Conservation (phyloP, 2,329 filamentous ascomycete genomes). For the Phoma sp. region DNA sequence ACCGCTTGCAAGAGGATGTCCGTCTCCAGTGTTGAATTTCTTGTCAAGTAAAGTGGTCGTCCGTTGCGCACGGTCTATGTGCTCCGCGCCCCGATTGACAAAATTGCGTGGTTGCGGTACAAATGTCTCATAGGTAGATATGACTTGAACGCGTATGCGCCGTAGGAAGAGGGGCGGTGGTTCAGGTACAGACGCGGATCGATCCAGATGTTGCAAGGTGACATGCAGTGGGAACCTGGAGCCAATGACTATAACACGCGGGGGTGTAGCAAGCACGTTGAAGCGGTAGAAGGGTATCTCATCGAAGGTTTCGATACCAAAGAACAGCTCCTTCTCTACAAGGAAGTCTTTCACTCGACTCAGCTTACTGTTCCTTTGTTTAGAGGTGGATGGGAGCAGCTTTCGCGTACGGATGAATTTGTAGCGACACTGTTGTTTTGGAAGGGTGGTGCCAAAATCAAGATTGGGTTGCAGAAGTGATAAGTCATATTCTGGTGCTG, state of each 20-base stretch:
- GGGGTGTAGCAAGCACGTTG: constrained; percentile 28
- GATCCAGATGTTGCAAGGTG: constrained; percentile 31
- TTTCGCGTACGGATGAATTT: constrained; percentile 34
- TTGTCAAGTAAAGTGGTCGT: constrained; percentile 25
- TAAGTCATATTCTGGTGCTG: constrained; percentile 24
- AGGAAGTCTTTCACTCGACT: constrained; percentile 29
- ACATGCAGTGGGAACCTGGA: constrained; percentile 22
- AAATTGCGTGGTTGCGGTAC: constrained; percentile 18
- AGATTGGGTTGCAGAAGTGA: constrained; percentile 23
- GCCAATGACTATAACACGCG: constrained; percentile 29
- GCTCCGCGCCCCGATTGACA: constrained; percentile 8
- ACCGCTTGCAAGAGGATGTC: constrained; percentile 24
- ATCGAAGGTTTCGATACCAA: constrained; percentile 24
- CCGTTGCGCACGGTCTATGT: constrained; percentile 12
- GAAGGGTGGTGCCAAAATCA: constrained; percentile 20
- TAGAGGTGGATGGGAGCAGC: constrained; percentile 25
- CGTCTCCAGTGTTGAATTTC: constrained; percentile 22
- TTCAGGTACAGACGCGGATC: constrained; percentile 29
- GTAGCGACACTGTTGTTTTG: constrained; percentile 26
- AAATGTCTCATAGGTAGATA: constrained; percentile 20
- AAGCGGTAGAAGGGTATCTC: constrained; percentile 33
- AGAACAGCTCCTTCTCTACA: constrained; percentile 30
- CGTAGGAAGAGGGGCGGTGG: constrained; percentile 33
- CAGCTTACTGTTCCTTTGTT: constrained; percentile 23
- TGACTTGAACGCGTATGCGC: constrained; percentile 30